Evolutionary conservation across 1,139 yeast species (phyloP).

Genomic region (Zygoascus sp.): DNA sequence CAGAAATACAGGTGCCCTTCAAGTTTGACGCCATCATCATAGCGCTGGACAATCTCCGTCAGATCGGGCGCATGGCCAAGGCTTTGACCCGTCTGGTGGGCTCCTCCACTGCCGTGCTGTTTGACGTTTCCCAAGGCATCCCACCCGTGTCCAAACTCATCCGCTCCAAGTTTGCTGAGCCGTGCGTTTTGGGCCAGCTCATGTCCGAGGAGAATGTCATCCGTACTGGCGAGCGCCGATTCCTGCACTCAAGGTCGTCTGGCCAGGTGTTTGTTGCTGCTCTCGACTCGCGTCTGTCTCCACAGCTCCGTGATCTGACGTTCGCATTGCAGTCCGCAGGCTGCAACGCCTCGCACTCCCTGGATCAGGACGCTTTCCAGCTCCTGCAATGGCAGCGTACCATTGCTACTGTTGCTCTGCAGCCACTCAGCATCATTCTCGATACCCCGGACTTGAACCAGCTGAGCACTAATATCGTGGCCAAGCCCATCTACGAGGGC

Average conservation of each 20-base stretch:
- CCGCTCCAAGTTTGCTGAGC: slow-evolving; percentile 27
- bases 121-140: slow-evolving; percentile 31
- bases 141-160: slow-evolving; percentile 32
- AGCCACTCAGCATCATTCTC: slow-evolving; percentile 67
- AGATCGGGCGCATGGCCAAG: slow-evolving; percentile 28
- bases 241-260: slow-evolving; percentile 12
- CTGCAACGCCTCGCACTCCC: slow-evolving; percentile 21
- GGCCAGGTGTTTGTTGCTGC: slow-evolving; percentile 18
- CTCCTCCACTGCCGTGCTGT: slow-evolving; percentile 29
- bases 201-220: slow-evolving; percentile 16
- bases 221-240: slow-evolving; percentile 11
- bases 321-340: slow-evolving; percentile 22
- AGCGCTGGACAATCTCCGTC: slow-evolving; percentile 29
- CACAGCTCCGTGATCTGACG: slow-evolving; percentile 9
- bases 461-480: slow-evolving; percentile 62
- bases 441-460: slow-evolving; percentile 62
- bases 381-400: slow-evolving; percentile 84
- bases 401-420: slow-evolving; percentile 70
- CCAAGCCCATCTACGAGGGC: slow-evolving; percentile 81
- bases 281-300: slow-evolving; percentile 8
- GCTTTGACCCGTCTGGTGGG: slow-evolving; percentile 22
- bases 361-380: slow-evolving; percentile 43
- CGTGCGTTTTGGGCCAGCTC: slow-evolving; percentile 11
- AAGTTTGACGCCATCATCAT: slow-evolving; percentile 30
- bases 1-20: slow-evolving; percentile 11